Base-by-base conservation (phyloP, 768 basidiomycete genomes). In the Neoboletus magnificus region DNA sequence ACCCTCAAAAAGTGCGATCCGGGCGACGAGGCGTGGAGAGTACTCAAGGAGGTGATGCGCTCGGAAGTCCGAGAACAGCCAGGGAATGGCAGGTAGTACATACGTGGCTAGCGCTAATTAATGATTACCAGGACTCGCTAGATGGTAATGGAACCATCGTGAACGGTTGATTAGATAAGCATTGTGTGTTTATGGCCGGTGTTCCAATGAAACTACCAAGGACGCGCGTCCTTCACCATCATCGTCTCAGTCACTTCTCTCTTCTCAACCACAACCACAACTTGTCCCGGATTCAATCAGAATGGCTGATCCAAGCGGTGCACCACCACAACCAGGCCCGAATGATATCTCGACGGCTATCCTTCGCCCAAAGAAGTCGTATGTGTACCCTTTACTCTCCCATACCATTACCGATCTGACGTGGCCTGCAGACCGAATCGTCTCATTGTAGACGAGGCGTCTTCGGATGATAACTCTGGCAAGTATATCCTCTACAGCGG, bases 361-460 rank as follows among this genome's bases (percentile, higher is more conserved):
- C 71, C 80, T 99, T 57, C 79, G 97, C 59, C 88, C 89, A 61
- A 99, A 98, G 90, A 96, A 97, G 82, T 95, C 93, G 96, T 97
- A 72, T 62, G 93, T 81, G 20, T 43, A 35, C n/a, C 30, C 22
- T 52, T 58, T 43, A 43, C 27, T 59, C 27, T 59, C 41, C 29
- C 53, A 48, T 53, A 51, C 48, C 45, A 51, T 30, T 48, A 45
- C 30, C 27, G 40, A 63, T 59, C 50, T 62, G 52, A 65, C 61
- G 52, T 49, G n/a, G 61, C 18, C 54, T 59, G 5, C 66, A 98
- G 95, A 23, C 96, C 97, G 32, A 97, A 98, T 79, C 93, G 96
- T 70, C 83, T 99, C 60, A 91, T 98, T 67, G 95, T 98, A 62
- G 96, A 98, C 67, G 97, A 99, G 70, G 85, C 93, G 35, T 81